Base-by-base conservation (phyloP, 306 rosid genomes). In the Fagus crenata region DNA sequence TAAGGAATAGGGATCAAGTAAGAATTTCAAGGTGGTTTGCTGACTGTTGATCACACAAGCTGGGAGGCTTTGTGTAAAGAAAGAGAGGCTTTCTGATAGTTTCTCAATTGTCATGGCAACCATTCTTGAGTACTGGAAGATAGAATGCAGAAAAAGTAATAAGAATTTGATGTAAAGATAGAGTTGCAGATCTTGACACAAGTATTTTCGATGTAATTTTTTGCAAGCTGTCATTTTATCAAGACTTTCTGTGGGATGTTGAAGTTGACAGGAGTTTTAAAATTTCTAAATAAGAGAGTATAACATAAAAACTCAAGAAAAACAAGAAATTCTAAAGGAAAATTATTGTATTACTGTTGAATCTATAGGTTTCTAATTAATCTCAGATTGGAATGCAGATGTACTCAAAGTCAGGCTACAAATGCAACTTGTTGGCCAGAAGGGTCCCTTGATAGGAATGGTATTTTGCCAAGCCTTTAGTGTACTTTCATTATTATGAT, bases 381-480 rank as follows among this genome's bases (percentile, higher is more conserved):
- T 71, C 69, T 80, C n/a, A 72, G 75, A 53, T n/a, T 84, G 81
- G 69, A 81, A 68, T 85, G 92, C 91, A 95, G 97, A 96, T 89
- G 96, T 96, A 17, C 81, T 96, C 80, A 96, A 96, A 83, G 97
- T 92, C 53, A 92, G 99, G 89, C 91, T 96, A 83, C 99, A 96
- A 82, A 96, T 91, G 97, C 99, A 96, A 85, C 99, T 92, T 53
- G 93, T 91, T 80, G 97, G 99, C 72, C 96, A 88, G 91, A 92
- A 79, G 75, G 97, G 97, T 87, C 98, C 96, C 81, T 81, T 91
- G 76, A 86, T 71, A 63, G 99, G 99, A 86, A 92, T 92, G 97
- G 99, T 95, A 90, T 49, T 79, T 82, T 79, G 49, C 80, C 69
- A 65, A 54, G 78, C 82, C 82, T 72, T 73, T 18, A 6, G 40